A percentile compares a stretch with the other conserved stretches of the same genome.
phyloP scores from a whole-genome alignment of 352 stramenopile species.

The Phytophthora rubi region DNA sequence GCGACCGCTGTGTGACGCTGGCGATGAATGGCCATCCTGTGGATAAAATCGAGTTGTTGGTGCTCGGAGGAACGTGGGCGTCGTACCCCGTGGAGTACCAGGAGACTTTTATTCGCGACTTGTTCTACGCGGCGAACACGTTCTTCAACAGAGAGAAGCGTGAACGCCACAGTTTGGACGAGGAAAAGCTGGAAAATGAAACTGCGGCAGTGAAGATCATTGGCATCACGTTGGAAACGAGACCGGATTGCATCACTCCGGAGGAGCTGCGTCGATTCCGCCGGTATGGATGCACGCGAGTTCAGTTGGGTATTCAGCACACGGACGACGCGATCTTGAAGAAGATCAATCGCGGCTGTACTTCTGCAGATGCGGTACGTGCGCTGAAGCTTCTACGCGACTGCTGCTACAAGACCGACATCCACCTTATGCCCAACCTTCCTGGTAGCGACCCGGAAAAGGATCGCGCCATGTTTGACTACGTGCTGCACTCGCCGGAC shows the following conservation, averaged over 20 bases:
- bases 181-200: conserved; percentile 92
- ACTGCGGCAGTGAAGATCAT: conserved; percentile 88
- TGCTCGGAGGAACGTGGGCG: conserved; percentile 93
- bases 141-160: conserved; percentile 85
- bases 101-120: conserved; percentile 90
- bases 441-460: conserved; percentile 83
- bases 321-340: conserved; percentile 91
- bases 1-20: conserved; percentile 88
- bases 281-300: conserved; percentile 86
- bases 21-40: conserved; percentile 93
- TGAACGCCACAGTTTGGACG: conserved; percentile 71
- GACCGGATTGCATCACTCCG: conserved; percentile 90
- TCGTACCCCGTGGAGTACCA: conserved; percentile 93
- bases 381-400: conserved; percentile 90
- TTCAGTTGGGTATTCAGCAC: conserved; percentile 93
- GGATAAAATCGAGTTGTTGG: conserved; percentile 93
- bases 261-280: conserved; percentile 88
- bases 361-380: conserved; percentile 67
- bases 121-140: conserved; percentile 94
- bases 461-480: conserved; percentile 92
- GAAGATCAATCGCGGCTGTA: conserved; percentile 93
- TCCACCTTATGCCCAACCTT: conserved; percentile 94
- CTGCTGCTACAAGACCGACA: conserved; percentile 94
- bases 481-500: conserved; percentile 85
- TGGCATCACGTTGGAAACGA: conserved; percentile 91